Percentiles rank a stretch among this genome's conserved stretches.
phyloP scores from a whole-genome alignment of 2,329 filamentous ascomycete genomes.

The Monosporascus cannonballus region DNA sequence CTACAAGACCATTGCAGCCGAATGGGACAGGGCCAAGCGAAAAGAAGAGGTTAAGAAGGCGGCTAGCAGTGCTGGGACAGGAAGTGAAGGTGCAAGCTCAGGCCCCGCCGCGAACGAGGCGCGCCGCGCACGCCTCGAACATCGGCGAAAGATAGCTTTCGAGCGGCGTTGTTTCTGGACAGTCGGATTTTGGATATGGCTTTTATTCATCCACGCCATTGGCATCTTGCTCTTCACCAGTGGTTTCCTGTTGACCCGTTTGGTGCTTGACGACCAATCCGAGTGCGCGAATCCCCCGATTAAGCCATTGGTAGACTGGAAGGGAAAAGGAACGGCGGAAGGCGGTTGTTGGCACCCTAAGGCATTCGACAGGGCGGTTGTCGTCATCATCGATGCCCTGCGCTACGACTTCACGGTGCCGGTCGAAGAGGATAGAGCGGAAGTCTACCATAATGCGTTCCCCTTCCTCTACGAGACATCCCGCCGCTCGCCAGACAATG shows the following conservation, averaged over 20 bases:
- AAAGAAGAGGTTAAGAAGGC: slow-evolving; percentile 39
- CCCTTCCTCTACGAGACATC: slow-evolving; percentile 83
- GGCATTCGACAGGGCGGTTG: slow-evolving; percentile 83
- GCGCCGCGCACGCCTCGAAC: slow-evolving; percentile 41
- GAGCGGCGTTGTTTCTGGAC: slow-evolving; percentile 52
- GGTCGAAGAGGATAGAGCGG: slow-evolving; percentile 45
- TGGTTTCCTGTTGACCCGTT: slow-evolving; percentile 85
- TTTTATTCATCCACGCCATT: slow-evolving; percentile 67
- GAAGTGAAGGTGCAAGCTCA: slow-evolving; percentile 21
- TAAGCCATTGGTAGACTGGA: slow-evolving; percentile 38
- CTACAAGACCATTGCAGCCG: slow-evolving; percentile 46
- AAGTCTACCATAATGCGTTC: slow-evolving; percentile 80
- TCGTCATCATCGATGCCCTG: slow-evolving; percentile 87
- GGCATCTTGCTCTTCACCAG: slow-evolving; percentile 91
- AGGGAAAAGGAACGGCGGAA: slow-evolving; percentile 37
- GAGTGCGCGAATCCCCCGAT: slow-evolving; percentile 64
- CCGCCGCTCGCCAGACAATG: slow-evolving; percentile 66
- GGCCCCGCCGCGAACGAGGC: slow-evolving; percentile 34
- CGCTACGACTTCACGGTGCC: slow-evolving; percentile 96
- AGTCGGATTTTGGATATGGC: slow-evolving; percentile 62
- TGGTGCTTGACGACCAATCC: slow-evolving; percentile 73
- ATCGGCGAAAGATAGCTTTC: slow-evolving; percentile 41
- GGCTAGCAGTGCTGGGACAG: slow-evolving; percentile 8
- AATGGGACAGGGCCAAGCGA: slow-evolving; percentile 48
- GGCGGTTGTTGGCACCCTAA: slow-evolving; percentile 94